These are phyloP conservation scores for Asclepias syriaca DNA, from an alignment of 257 asterid species.

Conservation along the genomic window DNA sequence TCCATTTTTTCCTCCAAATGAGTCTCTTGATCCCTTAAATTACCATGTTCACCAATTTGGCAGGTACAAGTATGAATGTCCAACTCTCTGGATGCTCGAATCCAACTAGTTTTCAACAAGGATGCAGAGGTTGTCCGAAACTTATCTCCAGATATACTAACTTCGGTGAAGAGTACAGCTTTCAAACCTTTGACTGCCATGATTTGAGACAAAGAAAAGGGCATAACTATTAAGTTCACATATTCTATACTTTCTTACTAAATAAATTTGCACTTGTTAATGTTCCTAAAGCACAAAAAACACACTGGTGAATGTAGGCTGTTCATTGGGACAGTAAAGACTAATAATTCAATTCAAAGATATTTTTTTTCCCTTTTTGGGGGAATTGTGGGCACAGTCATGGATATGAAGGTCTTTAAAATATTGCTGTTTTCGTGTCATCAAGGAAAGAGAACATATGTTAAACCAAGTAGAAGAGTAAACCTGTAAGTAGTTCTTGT, in stretches of 20 bases:
- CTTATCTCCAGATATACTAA: conserved; percentile 66
- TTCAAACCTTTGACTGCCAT: conserved; percentile 53
- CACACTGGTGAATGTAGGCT: background rate
- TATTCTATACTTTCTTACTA: background rate
- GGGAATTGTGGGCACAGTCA: background rate
- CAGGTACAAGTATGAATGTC: conserved; percentile 31
- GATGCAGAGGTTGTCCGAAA: conserved; percentile 60
- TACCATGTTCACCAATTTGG: conserved; percentile 19
- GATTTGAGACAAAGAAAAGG: conserved; percentile 1
- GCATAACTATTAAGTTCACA: background rate
- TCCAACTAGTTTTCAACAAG: conserved; percentile 51
- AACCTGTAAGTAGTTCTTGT: conserved; percentile 67
- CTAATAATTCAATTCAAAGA: background rate
- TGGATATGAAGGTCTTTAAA: background rate
- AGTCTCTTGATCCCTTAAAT: conserved; percentile 19
- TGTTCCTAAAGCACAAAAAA: background rate
- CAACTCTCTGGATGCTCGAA: conserved; percentile 48
- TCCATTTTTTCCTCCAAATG: conserved; percentile 22
- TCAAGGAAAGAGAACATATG: background rate
- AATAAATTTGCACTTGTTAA: background rate
- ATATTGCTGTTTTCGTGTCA: background rate
- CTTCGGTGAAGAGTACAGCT: conserved; percentile 66
- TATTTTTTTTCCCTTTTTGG: background rate
- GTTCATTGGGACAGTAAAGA: background rate
- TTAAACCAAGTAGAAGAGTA: conserved; percentile 11